Evolutionary conservation across 2,329 filamentous ascomycete species (phyloP).

Genomic region (Colletotrichum cereale): DNA sequence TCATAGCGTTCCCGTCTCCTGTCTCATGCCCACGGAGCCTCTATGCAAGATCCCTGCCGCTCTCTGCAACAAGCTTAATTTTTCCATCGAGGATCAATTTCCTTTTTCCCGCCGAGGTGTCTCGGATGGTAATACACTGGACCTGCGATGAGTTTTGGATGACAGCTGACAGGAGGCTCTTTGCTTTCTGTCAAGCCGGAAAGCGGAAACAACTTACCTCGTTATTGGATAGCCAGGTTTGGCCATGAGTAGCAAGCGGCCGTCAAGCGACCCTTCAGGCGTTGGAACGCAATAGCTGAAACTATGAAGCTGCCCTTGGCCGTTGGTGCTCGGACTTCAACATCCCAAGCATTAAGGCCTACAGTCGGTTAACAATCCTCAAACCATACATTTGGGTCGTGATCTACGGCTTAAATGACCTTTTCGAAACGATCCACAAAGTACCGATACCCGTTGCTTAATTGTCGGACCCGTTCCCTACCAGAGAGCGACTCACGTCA

Average conservation of each 20-base stretch:
- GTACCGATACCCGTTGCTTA: background rate
- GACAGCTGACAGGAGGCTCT: conserved; percentile 34
- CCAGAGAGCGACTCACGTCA: background rate
- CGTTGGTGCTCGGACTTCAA: conserved; percentile 10
- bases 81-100: background rate
- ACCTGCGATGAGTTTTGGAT: conserved; percentile 27
- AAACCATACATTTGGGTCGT: conserved; percentile 20
- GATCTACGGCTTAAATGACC: background rate
- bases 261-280: background rate
- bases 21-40: background rate
- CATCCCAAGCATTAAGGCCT: background rate
- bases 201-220: background rate
- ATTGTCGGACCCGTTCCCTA: background rate
- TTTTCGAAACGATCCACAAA: background rate
- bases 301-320: background rate
- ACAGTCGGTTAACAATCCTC: conserved; percentile 21
- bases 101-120: conserved; percentile 13
- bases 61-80: conserved; percentile 30
- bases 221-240: background rate
- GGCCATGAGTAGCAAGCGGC: background rate
- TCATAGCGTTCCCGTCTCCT: conserved; percentile 11
- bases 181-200: conserved; percentile 1
- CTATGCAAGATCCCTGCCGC: background rate
- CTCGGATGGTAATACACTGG: conserved; percentile 13
- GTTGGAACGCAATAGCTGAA: conserved; percentile 7